These are phyloP conservation scores for Rhizopogon rudus DNA, from an alignment of 768 basidiomycete genomes.

Conservation along the genomic window DNA sequence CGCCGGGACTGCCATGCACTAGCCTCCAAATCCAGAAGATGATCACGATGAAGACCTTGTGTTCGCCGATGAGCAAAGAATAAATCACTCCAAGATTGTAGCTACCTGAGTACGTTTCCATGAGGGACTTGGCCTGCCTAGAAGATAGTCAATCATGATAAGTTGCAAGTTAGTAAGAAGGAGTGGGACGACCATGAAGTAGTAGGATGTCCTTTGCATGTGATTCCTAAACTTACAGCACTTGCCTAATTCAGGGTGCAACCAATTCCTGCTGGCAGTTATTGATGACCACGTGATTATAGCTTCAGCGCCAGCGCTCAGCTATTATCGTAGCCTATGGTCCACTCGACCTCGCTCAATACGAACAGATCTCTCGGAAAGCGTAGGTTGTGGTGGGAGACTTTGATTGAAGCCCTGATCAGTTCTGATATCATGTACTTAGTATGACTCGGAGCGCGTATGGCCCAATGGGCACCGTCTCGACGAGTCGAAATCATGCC, in stretches of 20 bases:
- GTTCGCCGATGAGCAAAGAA: constrained; percentile 1
- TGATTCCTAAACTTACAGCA: constrained; percentile 20
- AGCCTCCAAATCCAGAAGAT: constrained; percentile 91
- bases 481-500: too few relatives aligned
- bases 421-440: too few relatives aligned
- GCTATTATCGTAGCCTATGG: too few relatives aligned
- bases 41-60: constrained; percentile 83
- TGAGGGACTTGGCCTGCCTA: constrained; percentile 83
- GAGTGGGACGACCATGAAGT: neutral
- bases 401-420: too few relatives aligned
- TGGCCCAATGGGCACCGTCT: too few relatives aligned
- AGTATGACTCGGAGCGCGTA: too few relatives aligned
- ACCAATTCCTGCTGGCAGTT: neutral
- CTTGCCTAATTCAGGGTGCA: constrained; percentile 16
- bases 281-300: constrained; percentile 3
- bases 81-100: neutral
- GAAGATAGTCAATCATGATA: constrained; percentile 88
- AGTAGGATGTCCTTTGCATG: constrained; percentile 21
- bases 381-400: too few relatives aligned
- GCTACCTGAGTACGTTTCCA: constrained; percentile 84
- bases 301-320: too few relatives aligned
- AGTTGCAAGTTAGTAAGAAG: constrained; percentile 1
- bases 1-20: constrained; percentile 52
- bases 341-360: too few relatives aligned
- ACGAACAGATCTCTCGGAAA: too few relatives aligned